Evolutionary conservation across 1,284 basidiomycete genomes (phyloP), one percentile per base, ranked within the genome.

Genomic region (Cryptococcus sp.): DNA sequence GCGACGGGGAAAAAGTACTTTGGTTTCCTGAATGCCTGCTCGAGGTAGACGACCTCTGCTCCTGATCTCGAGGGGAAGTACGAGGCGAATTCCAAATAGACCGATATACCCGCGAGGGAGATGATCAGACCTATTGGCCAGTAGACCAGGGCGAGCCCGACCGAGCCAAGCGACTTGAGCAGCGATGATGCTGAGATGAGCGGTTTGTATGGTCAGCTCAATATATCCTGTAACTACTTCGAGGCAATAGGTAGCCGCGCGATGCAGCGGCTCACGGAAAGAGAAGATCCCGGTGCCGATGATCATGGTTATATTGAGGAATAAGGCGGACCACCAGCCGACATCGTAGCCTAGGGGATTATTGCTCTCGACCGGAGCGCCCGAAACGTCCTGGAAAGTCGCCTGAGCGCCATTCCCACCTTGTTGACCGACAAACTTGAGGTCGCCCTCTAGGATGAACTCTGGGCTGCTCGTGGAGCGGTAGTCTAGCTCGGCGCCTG

Each of bases 261-360:
- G 26, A 6, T 8, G 20, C 34, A 34, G 25, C n/a, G 19, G 48
- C 65, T 55, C 45, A 67, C 65, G 66, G 15, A 59, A 61, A 2
- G 62, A 64, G 49, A 70, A 68, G 51, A 70, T 62, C 25, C 68
- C 68, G 0, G 67, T 67, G 2, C 68, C 68, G 43, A 71, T 61
- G 34, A 63, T 55, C 61, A 56, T 54, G 29, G 55, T 58, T 13
- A 70, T 51, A 48, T 66, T 70, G 4, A 71, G 46, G 43, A 66
- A 64, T n/a, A 61, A 23, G 16, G 55, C 53, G 2, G 65, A 62
- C 41, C 49, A 62, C 50, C 39, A 55, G 7, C 61, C 64, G n/a
- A 68, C 65, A 1, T 50, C 10, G 49, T 68, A 62, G 3, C 68
- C 68, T 2, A 70, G 52, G 1, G 65, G 68, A 4, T 46, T 54